phyloP scores from a whole-genome alignment of 2,329 filamentous ascomycete species.

The Cordyceps fumosorosea region DNA sequence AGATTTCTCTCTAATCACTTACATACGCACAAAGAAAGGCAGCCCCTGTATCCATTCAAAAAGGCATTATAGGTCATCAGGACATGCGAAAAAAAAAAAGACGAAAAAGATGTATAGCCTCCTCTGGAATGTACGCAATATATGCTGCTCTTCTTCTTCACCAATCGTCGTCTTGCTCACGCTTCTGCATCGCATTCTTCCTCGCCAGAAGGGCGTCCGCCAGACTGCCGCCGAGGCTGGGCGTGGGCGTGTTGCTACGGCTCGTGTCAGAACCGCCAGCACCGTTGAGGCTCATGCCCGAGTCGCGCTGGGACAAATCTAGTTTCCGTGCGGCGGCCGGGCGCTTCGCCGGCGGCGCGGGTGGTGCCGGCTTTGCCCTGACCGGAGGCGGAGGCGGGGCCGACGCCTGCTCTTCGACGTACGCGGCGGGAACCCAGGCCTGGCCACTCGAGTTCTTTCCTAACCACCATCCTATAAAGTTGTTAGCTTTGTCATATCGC shows the following conservation, averaged over 20 bases:
- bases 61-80: slow-evolving; percentile 4
- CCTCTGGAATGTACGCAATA: too few relatives aligned
- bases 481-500: slow-evolving; percentile 20
- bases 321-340: slow-evolving; percentile 67
- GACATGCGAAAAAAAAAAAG: slow-evolving; percentile 7
- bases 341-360: slow-evolving; percentile 73
- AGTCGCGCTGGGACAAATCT: slow-evolving; percentile 64
- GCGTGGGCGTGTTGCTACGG: slow-evolving; percentile 64
- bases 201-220: slow-evolving; percentile 73
- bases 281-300: slow-evolving; percentile 55
- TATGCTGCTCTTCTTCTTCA: slow-evolving; percentile 26
- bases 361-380: slow-evolving; percentile 58
- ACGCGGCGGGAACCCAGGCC: slow-evolving; percentile 91
- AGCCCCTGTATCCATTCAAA: not conserved
- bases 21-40: not conserved
- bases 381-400: slow-evolving; percentile 54
- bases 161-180: slow-evolving; percentile 66
- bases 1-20: not conserved
- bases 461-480: slow-evolving; percentile 85
- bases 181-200: slow-evolving; percentile 69
- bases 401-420: slow-evolving; percentile 76
- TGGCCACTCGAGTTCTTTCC: slow-evolving; percentile 68
- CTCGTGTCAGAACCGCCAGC: slow-evolving; percentile 53
- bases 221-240: slow-evolving; percentile 65
- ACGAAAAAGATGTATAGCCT: not conserved